These are phyloP conservation scores for Fusarium kyushuense DNA, from an alignment of 2,329 filamentous ascomycete species.

Conservation along the genomic window DNA sequence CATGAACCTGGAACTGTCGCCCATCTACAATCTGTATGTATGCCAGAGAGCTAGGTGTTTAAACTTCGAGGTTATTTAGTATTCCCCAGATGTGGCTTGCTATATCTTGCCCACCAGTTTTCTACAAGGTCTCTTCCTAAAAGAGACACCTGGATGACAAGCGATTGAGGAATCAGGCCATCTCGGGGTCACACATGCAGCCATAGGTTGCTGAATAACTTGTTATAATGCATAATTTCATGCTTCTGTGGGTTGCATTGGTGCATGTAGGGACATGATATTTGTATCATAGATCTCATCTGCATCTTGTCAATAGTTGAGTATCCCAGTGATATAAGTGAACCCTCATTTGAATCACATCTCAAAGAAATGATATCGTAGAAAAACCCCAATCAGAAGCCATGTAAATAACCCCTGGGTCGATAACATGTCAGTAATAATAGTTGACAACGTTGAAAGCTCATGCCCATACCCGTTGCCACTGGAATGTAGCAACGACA, in stretches of 20 bases:
- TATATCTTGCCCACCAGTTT: constrained; percentile 20
- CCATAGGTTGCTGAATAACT: constrained; percentile 15
- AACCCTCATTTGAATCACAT: constrained; percentile 5
- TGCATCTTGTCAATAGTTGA: constrained; percentile 12
- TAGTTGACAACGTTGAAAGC: constrained; percentile 1
- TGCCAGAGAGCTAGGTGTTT: constrained; percentile 16
- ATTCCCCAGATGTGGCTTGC: constrained; percentile 4
- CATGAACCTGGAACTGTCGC: constrained; percentile 19
- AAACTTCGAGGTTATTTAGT: constrained; percentile 41
- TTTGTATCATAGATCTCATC: constrained; percentile 40
- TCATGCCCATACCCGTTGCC: constrained; percentile 11
- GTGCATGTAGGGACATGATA: constrained; percentile 2
- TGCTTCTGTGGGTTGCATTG: constrained; percentile 30
- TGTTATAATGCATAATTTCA: constrained; percentile 22
- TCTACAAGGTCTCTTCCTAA: constrained; percentile 19
- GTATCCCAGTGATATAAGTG: not conserved
- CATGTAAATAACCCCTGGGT: not conserved
- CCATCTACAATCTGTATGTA: not conserved
- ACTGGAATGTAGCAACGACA: constrained; percentile 8
- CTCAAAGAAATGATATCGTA: not conserved
- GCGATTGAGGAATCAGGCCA: constrained; percentile 32
- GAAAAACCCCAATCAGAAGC: constrained; percentile 9
- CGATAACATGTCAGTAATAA: not conserved
- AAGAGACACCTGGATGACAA: constrained; percentile 20
- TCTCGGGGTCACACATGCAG: constrained; percentile 32